phyloP scores from a whole-genome alignment of 306 rosid genomes.

The Quercus engelmannii region DNA sequence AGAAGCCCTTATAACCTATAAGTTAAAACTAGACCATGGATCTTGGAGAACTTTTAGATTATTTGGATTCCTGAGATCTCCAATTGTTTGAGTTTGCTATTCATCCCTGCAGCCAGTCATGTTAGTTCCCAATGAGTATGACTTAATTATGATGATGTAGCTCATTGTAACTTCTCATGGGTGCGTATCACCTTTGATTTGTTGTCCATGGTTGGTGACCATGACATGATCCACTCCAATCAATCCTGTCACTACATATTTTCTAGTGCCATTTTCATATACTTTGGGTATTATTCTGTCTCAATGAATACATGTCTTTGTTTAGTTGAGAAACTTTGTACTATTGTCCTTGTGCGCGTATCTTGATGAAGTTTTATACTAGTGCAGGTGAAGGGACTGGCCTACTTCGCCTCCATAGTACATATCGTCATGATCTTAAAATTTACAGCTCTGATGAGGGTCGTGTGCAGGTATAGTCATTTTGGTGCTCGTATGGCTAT shows the following conservation, averaged over 20 bases:
- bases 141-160: not conserved
- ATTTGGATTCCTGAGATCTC: not conserved
- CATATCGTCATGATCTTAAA: constrained; percentile 95
- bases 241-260: not conserved
- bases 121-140: not conserved
- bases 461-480: constrained; percentile 86
- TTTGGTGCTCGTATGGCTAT: not conserved
- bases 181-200: not conserved
- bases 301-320: not conserved
- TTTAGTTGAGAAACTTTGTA: not conserved
- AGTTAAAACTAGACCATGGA: not conserved
- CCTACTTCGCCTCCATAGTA: constrained; percentile 95
- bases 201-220: not conserved
- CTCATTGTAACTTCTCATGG: not conserved
- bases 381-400: constrained; percentile 96
- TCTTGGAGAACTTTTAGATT: not conserved
- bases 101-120: not conserved
- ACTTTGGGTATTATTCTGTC: not conserved
- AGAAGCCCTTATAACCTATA: not conserved
- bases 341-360: not conserved
- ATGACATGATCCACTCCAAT: not conserved
- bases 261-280: not conserved
- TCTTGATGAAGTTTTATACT: constrained; percentile 23
- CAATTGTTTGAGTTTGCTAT: not conserved
- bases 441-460: constrained; percentile 99